Base-by-base conservation (phyloP, 768 basidiomycete genomes). In the Leucosporidium scottii region DNA sequence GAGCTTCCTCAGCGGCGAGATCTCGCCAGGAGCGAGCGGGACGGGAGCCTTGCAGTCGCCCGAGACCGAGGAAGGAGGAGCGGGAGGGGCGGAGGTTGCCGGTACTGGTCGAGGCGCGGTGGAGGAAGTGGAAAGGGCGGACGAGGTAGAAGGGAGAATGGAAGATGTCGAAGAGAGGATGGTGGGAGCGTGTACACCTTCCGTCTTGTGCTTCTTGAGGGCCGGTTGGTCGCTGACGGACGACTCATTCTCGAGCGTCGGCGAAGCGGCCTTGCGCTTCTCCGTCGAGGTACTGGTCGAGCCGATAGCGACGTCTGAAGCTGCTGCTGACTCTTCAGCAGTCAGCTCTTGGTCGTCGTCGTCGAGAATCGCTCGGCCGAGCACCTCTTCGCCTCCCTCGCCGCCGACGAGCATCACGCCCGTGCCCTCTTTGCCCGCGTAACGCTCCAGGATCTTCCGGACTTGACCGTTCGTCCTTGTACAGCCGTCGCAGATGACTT, bases 401-500 rank as follows among this genome's bases (percentile, higher is more conserved):
- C 27, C 51, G 51, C 51, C 47, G 20, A 69, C 7, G 54, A 73
- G 27, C 51, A 73, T 36, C 5, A 70, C 66, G 18, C 71, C 71
- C 2, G 30, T 62, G 0, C 58, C 64, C 21, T 65, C 55, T 2
- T 65, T 54, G 17, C 72, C 68, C 4, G 68, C 68, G 39, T 68
- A 73, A 15, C 69, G 58, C 60, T 67, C 63, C 28, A 65, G 25
- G 21, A 70, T 31, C 15, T 27, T 31, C 21, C 64, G 39, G 1
- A 70, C 60, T 23, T 23, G 48, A 9, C 18, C 5, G 31, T 57
- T 30, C 6, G 17, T 17, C n/a, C 20, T n/a, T 21, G 65, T 62
- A 48, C 72, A 71, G 3, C 59, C 25, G 34, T 61, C 62, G 44
- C 71, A 73, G 8, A 73, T 31, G n/a, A 73, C 23, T 51, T 56